Percentiles rank a stretch among this genome's conserved stretches.
Evolutionary conservation across 2,329 filamentous ascomycete genomes (phyloP).

Genomic region (Xylariales sp.): DNA sequence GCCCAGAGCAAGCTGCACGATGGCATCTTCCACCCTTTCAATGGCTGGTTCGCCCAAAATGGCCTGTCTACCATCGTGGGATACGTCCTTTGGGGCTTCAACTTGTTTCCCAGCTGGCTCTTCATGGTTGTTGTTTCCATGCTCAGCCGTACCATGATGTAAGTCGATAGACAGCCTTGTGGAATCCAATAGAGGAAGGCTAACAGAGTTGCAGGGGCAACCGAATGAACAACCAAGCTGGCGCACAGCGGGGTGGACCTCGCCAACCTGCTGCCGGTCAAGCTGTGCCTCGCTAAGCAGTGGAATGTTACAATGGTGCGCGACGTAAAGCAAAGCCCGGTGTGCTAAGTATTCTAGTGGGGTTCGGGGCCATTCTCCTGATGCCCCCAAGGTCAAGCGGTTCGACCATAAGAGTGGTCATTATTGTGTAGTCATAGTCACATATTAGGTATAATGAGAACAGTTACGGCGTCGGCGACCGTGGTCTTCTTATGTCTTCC

Average conservation of each 20-base stretch:
- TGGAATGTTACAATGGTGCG: too few species aligned
- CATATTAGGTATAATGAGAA: conserved; percentile 9
- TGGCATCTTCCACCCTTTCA: conserved; percentile 72
- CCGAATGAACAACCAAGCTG: conserved; percentile 21
- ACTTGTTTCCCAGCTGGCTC: conserved; percentile 66
- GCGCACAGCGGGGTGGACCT: conserved; percentile 14
- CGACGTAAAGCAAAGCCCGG: too few species aligned
- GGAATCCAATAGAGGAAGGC: conserved; percentile 6
- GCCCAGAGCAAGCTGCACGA: conserved; percentile 42
- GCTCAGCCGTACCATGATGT: conserved; percentile 72
- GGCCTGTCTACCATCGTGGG: conserved; percentile 59
- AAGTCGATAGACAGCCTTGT: conserved; percentile 34
- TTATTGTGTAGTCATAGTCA: conserved; percentile 7
- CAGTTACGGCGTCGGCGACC: too few species aligned
- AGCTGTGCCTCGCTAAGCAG: conserved; percentile 20
- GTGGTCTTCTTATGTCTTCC: conserved; percentile 35
- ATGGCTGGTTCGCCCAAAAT: conserved; percentile 60
- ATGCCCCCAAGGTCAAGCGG: too few species aligned
- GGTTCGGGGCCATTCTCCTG: too few species aligned
- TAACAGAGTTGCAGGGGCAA: conserved; percentile 16
- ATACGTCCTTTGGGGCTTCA: conserved; percentile 63
- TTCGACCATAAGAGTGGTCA: too few species aligned
- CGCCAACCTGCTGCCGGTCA: conserved; percentile 23
- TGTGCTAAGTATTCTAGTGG: too few species aligned
- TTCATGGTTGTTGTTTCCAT: conserved; percentile 75